Evolutionary conservation across 2,329 filamentous ascomycete species (phyloP).

Genomic region (Xylariaceae sp.): DNA sequence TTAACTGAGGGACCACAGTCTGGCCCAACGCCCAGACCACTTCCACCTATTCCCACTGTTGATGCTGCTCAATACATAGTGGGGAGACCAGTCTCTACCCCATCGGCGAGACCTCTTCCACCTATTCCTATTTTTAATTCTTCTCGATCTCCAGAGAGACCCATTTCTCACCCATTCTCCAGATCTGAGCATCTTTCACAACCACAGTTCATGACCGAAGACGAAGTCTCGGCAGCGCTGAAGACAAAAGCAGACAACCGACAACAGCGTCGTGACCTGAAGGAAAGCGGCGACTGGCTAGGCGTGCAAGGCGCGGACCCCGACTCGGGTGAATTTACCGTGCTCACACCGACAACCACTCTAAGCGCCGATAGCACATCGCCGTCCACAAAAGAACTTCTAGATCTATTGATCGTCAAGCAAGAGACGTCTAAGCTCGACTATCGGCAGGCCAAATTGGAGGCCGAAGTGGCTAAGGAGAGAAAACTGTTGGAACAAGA

Average conservation of each 20-base stretch:
- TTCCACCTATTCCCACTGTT: no score
- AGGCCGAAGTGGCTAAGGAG: slow-evolving; percentile 41
- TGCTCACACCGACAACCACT: slow-evolving; percentile 43
- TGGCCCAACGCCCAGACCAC: no score
- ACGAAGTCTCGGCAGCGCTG: slow-evolving; percentile 21
- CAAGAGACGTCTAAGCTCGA: slow-evolving; percentile 34
- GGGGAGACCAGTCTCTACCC: no score
- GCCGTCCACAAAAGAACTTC: slow-evolving; percentile 30
- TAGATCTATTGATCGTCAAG: slow-evolving; percentile 32
- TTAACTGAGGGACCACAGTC: no score
- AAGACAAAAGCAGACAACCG: slow-evolving; percentile 32
- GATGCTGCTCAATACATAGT: no score
- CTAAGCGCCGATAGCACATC: slow-evolving; percentile 40
- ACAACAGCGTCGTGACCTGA: slow-evolving; percentile 42
- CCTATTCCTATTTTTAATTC: slow-evolving; percentile 1
- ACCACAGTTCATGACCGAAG: slow-evolving; percentile 14
- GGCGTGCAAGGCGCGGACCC: slow-evolving; percentile 56
- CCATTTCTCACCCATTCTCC: background rate
- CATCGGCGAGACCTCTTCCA: background rate
- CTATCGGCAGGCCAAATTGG: slow-evolving; percentile 33
- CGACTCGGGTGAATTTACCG: slow-evolving; percentile 47
- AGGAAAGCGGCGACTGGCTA: slow-evolving; percentile 53
- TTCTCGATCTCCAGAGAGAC: background rate
- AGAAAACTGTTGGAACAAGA: slow-evolving; percentile 34
- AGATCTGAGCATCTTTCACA: slow-evolving; percentile 1